phyloP scores from a whole-genome alignment of 208 protist species.

The Giardia duodenalis region DNA sequence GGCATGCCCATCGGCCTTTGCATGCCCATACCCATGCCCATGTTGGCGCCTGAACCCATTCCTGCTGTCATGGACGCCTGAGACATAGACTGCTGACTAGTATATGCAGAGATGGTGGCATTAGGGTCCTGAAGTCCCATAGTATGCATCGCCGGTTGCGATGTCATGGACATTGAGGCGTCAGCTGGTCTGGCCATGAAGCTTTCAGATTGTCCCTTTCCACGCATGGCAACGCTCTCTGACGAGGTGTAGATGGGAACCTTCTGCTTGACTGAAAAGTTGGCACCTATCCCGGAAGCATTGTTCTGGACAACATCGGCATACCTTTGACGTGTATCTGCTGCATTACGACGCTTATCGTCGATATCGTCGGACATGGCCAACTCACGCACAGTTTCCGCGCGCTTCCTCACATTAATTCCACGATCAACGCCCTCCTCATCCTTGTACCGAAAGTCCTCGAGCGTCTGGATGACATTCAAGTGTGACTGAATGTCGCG shows the following conservation, averaged over 20 bases:
- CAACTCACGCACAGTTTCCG: constrained; percentile 15
- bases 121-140: no score
- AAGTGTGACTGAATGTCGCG: neutral
- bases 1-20: no score
- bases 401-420: constrained; percentile 23
- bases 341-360: neutral
- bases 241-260: neutral
- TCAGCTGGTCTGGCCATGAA: no score
- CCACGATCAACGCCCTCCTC: neutral
- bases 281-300: neutral
- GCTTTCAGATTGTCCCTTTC: no score
- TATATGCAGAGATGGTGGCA: no score
- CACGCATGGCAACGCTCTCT: neutral
- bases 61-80: no score
- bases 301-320: neutral
- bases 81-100: no score
- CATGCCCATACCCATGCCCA: no score
- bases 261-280: neutral
- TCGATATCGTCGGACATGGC: neutral
- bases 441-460: constrained; percentile 19
- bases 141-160: no score
- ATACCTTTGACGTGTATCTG: neutral
- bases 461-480: neutral
- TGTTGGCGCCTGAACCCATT: no score
- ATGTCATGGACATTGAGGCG: no score